Base-by-base conservation (phyloP, 768 basidiomycete species). In the Suillus placidus region DNA sequence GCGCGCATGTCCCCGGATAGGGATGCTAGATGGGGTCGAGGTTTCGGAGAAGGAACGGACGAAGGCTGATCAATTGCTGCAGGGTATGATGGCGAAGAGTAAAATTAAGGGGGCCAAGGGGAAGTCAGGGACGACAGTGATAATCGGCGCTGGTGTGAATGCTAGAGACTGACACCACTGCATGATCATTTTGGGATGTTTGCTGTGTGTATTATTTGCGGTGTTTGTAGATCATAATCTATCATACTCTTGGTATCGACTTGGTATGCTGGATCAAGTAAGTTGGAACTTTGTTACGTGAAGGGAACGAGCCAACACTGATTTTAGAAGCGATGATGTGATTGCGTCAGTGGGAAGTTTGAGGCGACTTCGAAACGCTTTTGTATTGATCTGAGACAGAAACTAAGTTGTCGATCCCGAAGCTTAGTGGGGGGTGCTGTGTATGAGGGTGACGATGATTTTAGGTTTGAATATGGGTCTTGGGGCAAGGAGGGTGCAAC, bases 1-100 rank as follows among this genome's bases (percentile, higher is more conserved):
- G 92, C 80, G 87, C 32, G 87, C 85, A 38, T 94, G 92, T 73
- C 74, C 80, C 35, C 77, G 81, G 40, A 78, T 98, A 69, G 80
- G 83, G 72, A 78, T 89, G 82, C 78, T 99, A 72, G 97, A 99
- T 79, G 97, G 97, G 63, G 87, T 99, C 72, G 83, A 83, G 66
- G 87, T 97, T 72, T 85, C 85, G 76, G 86, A 84, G 73, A 93
- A 92, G 83, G 95, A 98, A 84, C 85, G 90, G 80, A 81, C 80
- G 68, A 97, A 96, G 82, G 93, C 92, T 66, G 82, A 85, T 77
- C 80, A 85, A 71, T 74, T 97, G 73, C 78, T 94, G 69, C 78
- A 78, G 76, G 84, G 86, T 68, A 83, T 87, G 69, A 77, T 80
- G 80, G 79, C 77, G 71, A 78, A 77, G 76, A 76, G 73, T 69